phyloP scores from a whole-genome alignment of 2,329 filamentous ascomycete genomes.

The Talaromyces sp. region DNA sequence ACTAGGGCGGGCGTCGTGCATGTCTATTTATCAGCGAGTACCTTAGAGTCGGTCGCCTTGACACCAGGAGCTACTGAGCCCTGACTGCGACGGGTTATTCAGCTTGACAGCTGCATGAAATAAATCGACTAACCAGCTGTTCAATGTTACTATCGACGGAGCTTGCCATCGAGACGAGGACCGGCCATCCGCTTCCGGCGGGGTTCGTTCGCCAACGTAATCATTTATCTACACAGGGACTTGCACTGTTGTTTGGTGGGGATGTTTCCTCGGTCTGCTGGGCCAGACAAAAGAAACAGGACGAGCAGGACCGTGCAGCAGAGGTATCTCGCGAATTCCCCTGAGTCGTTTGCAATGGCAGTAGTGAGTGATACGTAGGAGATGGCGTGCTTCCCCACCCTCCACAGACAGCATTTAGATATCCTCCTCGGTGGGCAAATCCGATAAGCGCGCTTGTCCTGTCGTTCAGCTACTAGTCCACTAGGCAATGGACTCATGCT shows the following conservation, averaged over 20 bases:
- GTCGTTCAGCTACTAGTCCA: not conserved
- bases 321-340: not conserved
- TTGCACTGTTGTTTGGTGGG: no score
- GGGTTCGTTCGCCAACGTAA: not conserved
- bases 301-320: not conserved
- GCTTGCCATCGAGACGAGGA: not conserved
- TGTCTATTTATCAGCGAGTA: not conserved
- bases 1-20: not conserved
- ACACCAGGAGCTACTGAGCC: not conserved
- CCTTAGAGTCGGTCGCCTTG: not conserved
- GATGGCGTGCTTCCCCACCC: not conserved
- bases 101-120: not conserved
- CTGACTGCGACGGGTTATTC: no score
- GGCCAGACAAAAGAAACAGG: not conserved
- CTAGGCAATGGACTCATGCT: not conserved
- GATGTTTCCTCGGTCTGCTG: not conserved
- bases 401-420: not conserved
- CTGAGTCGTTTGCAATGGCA: not conserved
- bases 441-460: not conserved
- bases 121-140: not conserved
- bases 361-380: not conserved
- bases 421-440: not conserved
- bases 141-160: not conserved
- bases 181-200: slow-evolving; percentile 6
- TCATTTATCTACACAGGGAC: not conserved